Evolutionary conservation across 495 filamentous ascomycete genomes (phyloP), one percentile per base, ranked within the genome.

Genomic region (Talaromyces trachyspermus): DNA sequence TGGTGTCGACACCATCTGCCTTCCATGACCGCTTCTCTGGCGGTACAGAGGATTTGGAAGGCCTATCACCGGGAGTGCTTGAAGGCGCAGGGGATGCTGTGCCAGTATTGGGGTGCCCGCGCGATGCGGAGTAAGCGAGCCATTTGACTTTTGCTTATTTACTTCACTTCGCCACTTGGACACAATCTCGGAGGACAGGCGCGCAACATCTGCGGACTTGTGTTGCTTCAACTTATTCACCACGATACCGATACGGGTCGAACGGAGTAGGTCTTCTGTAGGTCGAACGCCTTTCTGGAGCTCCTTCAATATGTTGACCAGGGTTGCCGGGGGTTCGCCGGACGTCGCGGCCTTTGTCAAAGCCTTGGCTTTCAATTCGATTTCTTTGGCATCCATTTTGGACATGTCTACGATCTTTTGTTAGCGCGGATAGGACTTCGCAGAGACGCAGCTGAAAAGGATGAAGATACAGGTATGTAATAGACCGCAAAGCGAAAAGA

Each of bases 161-260:
- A 98, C 84, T 26, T 88, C 83, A 45, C 78, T 81, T 53, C 83
- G 83, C 92, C 92, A 98, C 56, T 87, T 90, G 32, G 72, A 72
- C 15, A 98, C 88, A 43, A 97, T 87, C 51, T 92, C 86, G 48
- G 70, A 71, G 2, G 90, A 84, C 35, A 86, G 69, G 5, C 75
- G 74, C 5, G 81, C 81, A 35, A 96, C 81, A n/a, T 85, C 80
- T 46, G 82, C 81, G 54, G 90, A 77, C 42, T 79, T 67, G 70
- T 90, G 80, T 24, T 75, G 70, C 57, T 89, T 84, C 48, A 89
- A 76, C 57, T 84, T 87, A 63, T 91, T 89, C 51, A 97, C 85
- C 3, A 86, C 76, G 54, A 95, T 82, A 51, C 92, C 92, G 39
- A 95, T 88, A 52, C 84, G 88, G 17, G 91, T 97, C n/a, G 83